Base-by-base conservation (phyloP, 345 rosid species). In the Nasturtium officinale region DNA sequence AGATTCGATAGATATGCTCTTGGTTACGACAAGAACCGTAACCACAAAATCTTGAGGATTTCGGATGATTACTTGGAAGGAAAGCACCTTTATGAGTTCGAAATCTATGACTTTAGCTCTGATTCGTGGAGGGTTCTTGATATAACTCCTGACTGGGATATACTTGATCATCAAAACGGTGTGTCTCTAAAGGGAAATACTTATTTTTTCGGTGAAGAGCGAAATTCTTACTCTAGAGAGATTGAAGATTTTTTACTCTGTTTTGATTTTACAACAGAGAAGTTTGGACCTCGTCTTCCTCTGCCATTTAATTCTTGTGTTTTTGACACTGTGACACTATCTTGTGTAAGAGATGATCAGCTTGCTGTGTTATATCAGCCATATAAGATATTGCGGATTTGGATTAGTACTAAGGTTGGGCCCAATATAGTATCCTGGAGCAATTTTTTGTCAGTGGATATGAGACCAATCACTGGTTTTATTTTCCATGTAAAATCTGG, bases 41-140 rank as follows among this genome's bases (percentile, higher is more conserved):
- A 1, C 71, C 0, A 66, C 71, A 66, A 35, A 23, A 35, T 65
- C 3, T 65, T 65, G 59, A 50, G 47, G 12, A n/a, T n/a, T n/a
- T n/a, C n/a, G n/a, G n/a, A n/a, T n/a, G n/a, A n/a, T n/a, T 25
- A 0, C 25, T 1, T 6, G 17, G 4, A 16, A 12, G 17, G 10
- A 15, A 0, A 2, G 0, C 25, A 9, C 21, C 16, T 28, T 17
- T 3, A 0, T 6, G 20, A 48, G 21, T 50, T 15, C 9, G 35
- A 66, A 51, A 66, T 66, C 3, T 66, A 33, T 16, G 6, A 5
- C 10, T 35, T 66, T 2, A 3, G 35, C 21, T 13, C 59, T 35
- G 9, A 15, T 3, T 66, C 71, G 5, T 66, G 71, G 60, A 65
- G 5, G 18, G 21, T 2, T 8, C 0, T 48, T 0, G 46, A 48